Percentiles rank a stretch among this genome's conserved stretches.
phyloP scores from a whole-genome alignment of 352 stramenopile species.

The Phytophthora sansomeana region DNA sequence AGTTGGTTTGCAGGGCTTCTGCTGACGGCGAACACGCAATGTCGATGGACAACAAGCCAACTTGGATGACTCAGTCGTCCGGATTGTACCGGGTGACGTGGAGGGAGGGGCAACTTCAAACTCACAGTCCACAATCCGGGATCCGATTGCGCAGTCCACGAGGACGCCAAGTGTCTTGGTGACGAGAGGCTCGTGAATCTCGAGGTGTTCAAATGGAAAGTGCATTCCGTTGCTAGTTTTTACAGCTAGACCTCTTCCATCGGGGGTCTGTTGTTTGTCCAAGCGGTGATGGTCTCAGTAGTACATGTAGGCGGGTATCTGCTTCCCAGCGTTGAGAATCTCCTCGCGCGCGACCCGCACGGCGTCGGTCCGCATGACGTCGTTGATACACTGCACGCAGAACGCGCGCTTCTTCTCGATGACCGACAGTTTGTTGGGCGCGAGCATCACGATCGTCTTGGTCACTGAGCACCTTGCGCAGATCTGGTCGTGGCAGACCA shows the following conservation, averaged over 20 bases:
- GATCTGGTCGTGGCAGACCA: conserved; percentile 25
- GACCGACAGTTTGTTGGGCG: conserved; percentile 2
- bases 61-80: too few relatives aligned
- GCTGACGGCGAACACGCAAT: too few relatives aligned
- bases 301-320: background rate
- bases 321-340: conserved; percentile 25
- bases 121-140: too few relatives aligned
- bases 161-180: too few relatives aligned
- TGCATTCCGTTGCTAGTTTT: background rate
- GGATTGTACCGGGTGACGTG: too few relatives aligned
- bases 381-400: conserved; percentile 34
- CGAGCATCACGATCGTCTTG: conserved; percentile 24
- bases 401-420: conserved; percentile 27
- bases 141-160: too few relatives aligned
- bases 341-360: conserved; percentile 32
- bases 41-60: too few relatives aligned
- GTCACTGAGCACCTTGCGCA: conserved; percentile 31
- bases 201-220: background rate
- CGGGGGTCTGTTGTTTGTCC: background rate
- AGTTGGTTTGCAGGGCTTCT: too few relatives aligned
- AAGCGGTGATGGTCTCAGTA: conserved; percentile 9
- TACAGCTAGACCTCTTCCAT: background rate
- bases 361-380: conserved; percentile 26
- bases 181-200: too few relatives aligned
- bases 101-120: too few relatives aligned